Conservation (phyloP, 2,329 filamentous ascomycete genomes). For the Colletotrichum viniferum region DNA sequence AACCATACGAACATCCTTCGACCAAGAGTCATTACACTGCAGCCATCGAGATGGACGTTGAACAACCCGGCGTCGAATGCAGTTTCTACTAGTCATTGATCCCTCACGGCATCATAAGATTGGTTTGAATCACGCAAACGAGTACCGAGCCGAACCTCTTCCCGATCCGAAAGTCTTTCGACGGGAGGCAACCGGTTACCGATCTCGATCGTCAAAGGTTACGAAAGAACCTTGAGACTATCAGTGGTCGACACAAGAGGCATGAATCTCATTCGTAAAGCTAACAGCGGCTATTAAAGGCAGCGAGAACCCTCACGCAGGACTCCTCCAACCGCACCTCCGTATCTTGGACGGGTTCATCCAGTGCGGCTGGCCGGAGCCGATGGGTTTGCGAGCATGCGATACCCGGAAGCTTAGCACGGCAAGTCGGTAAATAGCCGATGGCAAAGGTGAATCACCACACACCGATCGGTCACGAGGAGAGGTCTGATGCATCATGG, state of each 20-base stretch:
- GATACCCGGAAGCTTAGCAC: not conserved
- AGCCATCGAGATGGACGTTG: not conserved
- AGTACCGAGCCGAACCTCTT: not conserved
- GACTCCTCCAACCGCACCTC: not conserved
- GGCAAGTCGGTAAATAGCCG: not conserved
- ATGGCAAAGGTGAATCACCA: not conserved
- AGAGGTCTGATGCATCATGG: not conserved
- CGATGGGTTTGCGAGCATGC: not conserved
- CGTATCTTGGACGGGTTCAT: not conserved
- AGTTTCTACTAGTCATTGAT: not conserved
- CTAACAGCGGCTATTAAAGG: not conserved
- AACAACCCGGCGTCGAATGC: accelerated
- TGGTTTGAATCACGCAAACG: not conserved
- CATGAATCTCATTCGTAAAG: not conserved
- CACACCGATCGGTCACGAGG: not conserved
- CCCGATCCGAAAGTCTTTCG: not conserved
- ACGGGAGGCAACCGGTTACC: not conserved
- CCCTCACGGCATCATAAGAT: not conserved
- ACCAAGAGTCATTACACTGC: not conserved
- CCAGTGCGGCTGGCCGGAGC: not conserved
- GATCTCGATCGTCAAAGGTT: not conserved
- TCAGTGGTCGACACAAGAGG: not conserved
- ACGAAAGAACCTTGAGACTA: not conserved
- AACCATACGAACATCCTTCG: not conserved
- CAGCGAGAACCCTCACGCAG: not conserved